phyloP scores from a whole-genome alignment of 2,329 filamentous ascomycete genomes.

The Escovopsis sp. region DNA sequence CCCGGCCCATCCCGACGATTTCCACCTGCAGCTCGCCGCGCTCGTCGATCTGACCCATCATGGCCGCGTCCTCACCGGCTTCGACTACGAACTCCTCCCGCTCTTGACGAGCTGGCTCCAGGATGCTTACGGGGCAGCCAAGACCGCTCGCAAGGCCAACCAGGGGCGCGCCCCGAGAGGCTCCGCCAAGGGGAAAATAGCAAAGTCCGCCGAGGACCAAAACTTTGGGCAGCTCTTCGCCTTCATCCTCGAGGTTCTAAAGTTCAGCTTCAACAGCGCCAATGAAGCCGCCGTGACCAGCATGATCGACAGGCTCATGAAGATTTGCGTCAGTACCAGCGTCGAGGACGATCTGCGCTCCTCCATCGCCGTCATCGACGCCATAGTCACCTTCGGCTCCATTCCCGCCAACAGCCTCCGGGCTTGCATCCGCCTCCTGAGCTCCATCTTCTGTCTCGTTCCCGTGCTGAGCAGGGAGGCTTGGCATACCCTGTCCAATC shows the following conservation, averaged over 20 bases:
- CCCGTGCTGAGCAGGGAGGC: slow-evolving; percentile 44
- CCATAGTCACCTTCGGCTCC: slow-evolving; percentile 56
- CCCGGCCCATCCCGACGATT: slow-evolving; percentile 44
- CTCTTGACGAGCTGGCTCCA: slow-evolving; percentile 47
- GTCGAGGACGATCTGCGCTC: slow-evolving; percentile 49
- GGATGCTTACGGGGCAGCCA: slow-evolving; percentile 38
- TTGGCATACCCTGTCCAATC: slow-evolving; percentile 55
- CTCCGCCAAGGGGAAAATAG: slow-evolving; percentile 21
- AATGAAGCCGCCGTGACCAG: slow-evolving; percentile 45
- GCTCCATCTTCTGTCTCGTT: slow-evolving; percentile 56
- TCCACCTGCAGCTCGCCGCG: slow-evolving; percentile 49
- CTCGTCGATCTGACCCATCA: slow-evolving; percentile 46
- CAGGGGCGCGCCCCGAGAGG: slow-evolving; percentile 22
- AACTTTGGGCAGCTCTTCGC: slow-evolving; percentile 49
- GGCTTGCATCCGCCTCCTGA: slow-evolving; percentile 54
- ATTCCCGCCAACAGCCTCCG: slow-evolving; percentile 49
- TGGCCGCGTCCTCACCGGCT: slow-evolving; percentile 48
- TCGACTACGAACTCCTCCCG: slow-evolving; percentile 52
- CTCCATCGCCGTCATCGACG: slow-evolving; percentile 53
- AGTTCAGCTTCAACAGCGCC: slow-evolving; percentile 59
- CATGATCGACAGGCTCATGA: slow-evolving; percentile 47
- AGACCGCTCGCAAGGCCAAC: slow-evolving; percentile 33
- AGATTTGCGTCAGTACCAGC: slow-evolving; percentile 54
- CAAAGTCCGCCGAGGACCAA: slow-evolving; percentile 38
- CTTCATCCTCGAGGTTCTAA: slow-evolving; percentile 54